Percentiles rank a stretch among this genome's conserved stretches.
Conservation (phyloP, 2,329 filamentous ascomycete genomes). For the Biscogniauxia sp. region DNA sequence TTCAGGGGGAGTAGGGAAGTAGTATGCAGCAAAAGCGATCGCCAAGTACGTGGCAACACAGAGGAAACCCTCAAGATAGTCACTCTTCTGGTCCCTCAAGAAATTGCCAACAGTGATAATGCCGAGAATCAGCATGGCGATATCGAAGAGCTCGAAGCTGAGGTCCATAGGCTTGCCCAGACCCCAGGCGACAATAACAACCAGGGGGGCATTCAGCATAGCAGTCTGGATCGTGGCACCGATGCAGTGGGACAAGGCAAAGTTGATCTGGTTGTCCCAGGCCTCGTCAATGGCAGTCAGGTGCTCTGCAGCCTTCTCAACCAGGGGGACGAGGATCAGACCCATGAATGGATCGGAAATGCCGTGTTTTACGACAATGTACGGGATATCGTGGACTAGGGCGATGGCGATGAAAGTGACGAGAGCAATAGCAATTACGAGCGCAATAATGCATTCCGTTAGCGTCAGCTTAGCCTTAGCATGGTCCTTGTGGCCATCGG, state of each 20-base stretch:
- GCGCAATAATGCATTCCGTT: conserved; percentile 66
- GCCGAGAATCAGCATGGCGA: conserved; percentile 75
- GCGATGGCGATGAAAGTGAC: conserved; percentile 73
- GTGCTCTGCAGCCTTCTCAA: conserved; percentile 86
- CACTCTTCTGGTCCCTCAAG: conserved; percentile 81
- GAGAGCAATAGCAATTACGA: conserved; percentile 62
- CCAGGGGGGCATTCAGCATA: conserved; percentile 80
- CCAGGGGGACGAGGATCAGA: conserved; percentile 75
- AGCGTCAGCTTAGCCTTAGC: conserved; percentile 69
- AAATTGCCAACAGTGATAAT: conserved; percentile 88
- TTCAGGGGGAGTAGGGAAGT: conserved; percentile 60
- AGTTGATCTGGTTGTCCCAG: conserved; percentile 80
- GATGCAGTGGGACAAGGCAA: conserved; percentile 80
- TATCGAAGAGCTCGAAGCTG: conserved; percentile 84
- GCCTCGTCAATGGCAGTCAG: conserved; percentile 82
- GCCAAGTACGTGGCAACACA: conserved; percentile 67
- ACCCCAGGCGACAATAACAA: conserved; percentile 82
- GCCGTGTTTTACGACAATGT: conserved; percentile 44
- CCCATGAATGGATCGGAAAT: conserved; percentile 58
- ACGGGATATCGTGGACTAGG: conserved; percentile 69
- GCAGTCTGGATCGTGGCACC: conserved; percentile 88
- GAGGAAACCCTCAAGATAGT: conserved; percentile 83
- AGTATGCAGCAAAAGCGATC: conserved; percentile 58
- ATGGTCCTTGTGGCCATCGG: conserved; percentile 59
- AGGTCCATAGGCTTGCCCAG: conserved; percentile 69